Evolutionary conservation across 2,329 filamentous ascomycete genomes (phyloP).

Genomic region (Fusarium caatingaense): DNA sequence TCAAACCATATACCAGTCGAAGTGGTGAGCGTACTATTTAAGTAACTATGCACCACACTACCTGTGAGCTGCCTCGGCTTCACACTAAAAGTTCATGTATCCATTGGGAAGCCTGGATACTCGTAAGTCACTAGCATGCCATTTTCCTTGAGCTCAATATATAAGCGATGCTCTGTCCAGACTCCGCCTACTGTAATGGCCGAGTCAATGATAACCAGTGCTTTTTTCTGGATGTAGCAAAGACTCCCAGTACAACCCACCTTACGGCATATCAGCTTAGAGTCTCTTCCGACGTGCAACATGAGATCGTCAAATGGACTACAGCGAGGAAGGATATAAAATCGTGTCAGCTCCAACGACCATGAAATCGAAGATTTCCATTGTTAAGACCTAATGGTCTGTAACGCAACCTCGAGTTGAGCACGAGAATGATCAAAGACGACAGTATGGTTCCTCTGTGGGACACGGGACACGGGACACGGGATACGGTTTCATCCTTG

Average conservation of each 20-base stretch:
- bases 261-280: conserved; percentile 34
- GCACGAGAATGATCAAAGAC: not conserved
- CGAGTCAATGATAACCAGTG: conserved; percentile 68
- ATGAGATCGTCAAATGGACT: not conserved
- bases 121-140: conserved; percentile 80
- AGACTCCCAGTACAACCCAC: conserved; percentile 65
- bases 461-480: not conserved
- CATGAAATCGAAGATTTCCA: conserved; percentile 61
- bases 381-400: conserved; percentile 22
- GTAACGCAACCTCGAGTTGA: not conserved
- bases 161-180: conserved; percentile 75
- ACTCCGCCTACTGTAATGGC: conserved; percentile 71
- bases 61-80: conserved; percentile 61
- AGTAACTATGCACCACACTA: conserved; percentile 59
- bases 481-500: not conserved
- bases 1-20: conserved; percentile 55
- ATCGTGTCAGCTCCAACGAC: conserved; percentile 65
- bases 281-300: not conserved
- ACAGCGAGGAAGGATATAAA: conserved; percentile 11
- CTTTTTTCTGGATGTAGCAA: conserved; percentile 61
- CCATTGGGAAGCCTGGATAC: conserved; percentile 79
- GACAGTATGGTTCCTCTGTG: not conserved
- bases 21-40: conserved; percentile 58
- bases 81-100: conserved; percentile 62
- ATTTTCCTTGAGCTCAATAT: conserved; percentile 77